phyloP scores from a whole-genome alignment of 139 green algal species.

The Ettlia oleoabundans region DNA sequence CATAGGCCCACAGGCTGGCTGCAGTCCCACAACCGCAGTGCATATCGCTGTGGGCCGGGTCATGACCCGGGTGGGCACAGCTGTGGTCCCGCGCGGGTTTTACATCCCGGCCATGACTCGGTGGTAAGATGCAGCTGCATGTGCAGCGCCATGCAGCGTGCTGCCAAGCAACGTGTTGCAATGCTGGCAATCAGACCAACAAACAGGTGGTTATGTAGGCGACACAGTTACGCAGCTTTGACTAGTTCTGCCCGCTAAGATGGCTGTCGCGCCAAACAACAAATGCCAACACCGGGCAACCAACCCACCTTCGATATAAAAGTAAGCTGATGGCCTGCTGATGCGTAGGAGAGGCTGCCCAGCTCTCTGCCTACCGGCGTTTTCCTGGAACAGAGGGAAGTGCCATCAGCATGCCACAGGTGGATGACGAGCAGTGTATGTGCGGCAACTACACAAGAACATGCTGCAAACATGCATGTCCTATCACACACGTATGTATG shows the following conservation, averaged over 20 bases:
- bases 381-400: constrained; percentile 2
- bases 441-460: too few species aligned
- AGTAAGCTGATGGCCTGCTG: constrained; percentile 40
- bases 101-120: not conserved
- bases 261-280: too few species aligned
- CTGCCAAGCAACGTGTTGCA: too few species aligned
- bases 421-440: too few species aligned
- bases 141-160: too few species aligned
- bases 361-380: not conserved
- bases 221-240: too few species aligned
- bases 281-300: too few species aligned
- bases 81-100: not conserved
- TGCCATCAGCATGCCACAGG: too few species aligned
- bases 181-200: too few species aligned
- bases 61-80: not conserved
- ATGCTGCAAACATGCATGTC: not conserved
- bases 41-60: not conserved
- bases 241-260: too few species aligned
- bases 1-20: not conserved
- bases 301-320: constrained; percentile 55
- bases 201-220: too few species aligned
- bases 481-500: not conserved
- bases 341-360: constrained; percentile 3
- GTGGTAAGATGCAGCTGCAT: too few species aligned
- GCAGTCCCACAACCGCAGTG: not conserved